Evolutionary conservation across 1,284 basidiomycete genomes (phyloP).

Genomic region (Trichosporon asahii): DNA sequence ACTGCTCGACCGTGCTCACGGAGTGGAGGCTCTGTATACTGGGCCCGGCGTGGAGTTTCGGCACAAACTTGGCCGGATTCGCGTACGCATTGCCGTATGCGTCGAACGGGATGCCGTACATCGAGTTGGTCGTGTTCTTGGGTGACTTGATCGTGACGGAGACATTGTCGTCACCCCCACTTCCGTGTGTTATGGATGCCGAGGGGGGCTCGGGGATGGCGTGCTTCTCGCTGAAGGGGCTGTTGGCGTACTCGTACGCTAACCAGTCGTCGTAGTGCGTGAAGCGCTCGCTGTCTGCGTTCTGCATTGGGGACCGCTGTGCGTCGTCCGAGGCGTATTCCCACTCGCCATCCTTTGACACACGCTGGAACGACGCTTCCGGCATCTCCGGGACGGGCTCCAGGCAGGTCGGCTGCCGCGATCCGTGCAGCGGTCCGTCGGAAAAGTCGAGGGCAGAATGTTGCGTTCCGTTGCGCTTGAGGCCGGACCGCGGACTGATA

Average conservation of each 20-base stretch:
- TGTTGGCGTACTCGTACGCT: slow-evolving; percentile 4
- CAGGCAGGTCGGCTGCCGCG: neutral
- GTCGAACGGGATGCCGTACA: slow-evolving; percentile 1
- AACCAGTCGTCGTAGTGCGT: slow-evolving; percentile 21
- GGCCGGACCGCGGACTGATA: slow-evolving; percentile 4
- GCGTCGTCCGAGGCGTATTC: slow-evolving; percentile 13
- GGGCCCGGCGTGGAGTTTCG: neutral
- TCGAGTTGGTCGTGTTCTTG: neutral
- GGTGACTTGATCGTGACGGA: neutral
- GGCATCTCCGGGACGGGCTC: neutral
- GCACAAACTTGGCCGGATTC: neutral
- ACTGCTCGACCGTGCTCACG: neutral
- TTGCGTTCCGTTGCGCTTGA: slow-evolving; percentile 20
- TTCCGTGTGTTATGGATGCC: neutral
- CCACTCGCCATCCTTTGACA: neutral
- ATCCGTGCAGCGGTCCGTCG: slow-evolving; percentile 16
- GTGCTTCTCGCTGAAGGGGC: neutral
- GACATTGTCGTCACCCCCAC: neutral
- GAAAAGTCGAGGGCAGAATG: slow-evolving; percentile 23
- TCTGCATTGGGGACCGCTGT: neutral
- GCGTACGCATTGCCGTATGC: slow-evolving; percentile 1
- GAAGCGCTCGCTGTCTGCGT: slow-evolving; percentile 1
- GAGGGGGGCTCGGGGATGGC: neutral
- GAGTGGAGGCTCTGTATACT: neutral
- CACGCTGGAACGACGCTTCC: neutral